Evolutionary conservation across 179 eudicot species (phyloP), one percentile per base, ranked within the genome.

Genomic region (Heliamphora pulchella): DNA sequence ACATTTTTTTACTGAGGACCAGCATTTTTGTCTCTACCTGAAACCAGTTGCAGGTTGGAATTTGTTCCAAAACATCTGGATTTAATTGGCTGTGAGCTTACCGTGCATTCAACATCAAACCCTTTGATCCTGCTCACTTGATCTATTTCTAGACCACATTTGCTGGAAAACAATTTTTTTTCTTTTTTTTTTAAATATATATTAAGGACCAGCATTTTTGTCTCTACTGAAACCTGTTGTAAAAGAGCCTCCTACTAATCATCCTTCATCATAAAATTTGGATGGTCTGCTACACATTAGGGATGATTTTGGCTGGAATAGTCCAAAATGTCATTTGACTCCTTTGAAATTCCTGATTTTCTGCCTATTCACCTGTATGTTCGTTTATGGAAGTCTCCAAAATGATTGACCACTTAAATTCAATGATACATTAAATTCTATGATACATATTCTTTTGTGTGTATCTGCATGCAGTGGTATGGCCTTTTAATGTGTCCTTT

Each of bases 111-210:
- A 51, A 73, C 57, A 51, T 8, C 53, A 0, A 74, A 54, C 44
- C 64, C 10, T 55, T 74, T 55, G 2, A 53, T n/a, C 61, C 48
- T 54, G 59, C 20, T 10, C 17, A 47, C 22, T 17, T 3, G 51
- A 71, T 71, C 74, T 71, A 51, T 53, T 53, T 53, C 76, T 22
- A 22, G 76, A 22, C 46, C 63, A 39, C 31, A 74, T 74, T 54
- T 13, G 48, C 47, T 55, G 77, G 46, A 55, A 14, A 72, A 54
- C 31, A 55, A 14, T 39, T 13, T 4, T 74, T 31, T 31, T 31
- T 31, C 31, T 31, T 31, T 31, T 31, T 31, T 31, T 31, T 31
- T 31, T 31, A 31, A 31, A n/a, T 31, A 31, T 31, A 31, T 31
- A 2, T 8, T 74, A 39, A 73, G 44, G 76, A 22, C 18, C 31